Conservation (phyloP, 1,284 basidiomycete genomes). For the Malassezia yamatoensis region DNA sequence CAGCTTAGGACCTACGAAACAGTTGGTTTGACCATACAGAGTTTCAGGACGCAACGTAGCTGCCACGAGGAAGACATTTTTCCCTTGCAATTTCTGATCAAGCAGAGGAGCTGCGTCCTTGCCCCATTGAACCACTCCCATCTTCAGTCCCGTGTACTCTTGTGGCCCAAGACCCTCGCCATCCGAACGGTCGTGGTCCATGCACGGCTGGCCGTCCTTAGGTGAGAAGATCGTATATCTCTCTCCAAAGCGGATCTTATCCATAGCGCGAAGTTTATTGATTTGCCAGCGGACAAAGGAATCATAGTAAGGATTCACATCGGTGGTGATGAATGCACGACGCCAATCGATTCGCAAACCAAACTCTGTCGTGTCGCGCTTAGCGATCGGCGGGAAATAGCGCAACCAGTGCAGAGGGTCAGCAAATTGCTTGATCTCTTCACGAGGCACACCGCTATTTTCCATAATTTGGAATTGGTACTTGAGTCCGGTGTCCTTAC, state of each 20-base stretch:
- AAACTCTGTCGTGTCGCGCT: slow-evolving; percentile 73
- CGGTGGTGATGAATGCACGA: slow-evolving; percentile 84
- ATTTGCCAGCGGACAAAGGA: slow-evolving; percentile 96
- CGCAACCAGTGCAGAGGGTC: slow-evolving; percentile 84
- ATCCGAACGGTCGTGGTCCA: slow-evolving; percentile 96
- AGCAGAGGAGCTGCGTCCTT: slow-evolving; percentile 56
- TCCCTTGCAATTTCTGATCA: slow-evolving; percentile 55
- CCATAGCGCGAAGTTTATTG: slow-evolving; percentile 68
- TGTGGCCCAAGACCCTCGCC: slow-evolving; percentile 92
- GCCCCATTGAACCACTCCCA: slow-evolving; percentile 65
- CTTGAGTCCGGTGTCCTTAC: slow-evolving; percentile 82
- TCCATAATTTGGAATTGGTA: slow-evolving; percentile 99
- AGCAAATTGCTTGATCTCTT: slow-evolving; percentile 90
- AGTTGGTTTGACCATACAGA: slow-evolving; percentile 96
- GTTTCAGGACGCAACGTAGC: slow-evolving; percentile 95
- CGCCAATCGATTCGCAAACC: slow-evolving; percentile 97
- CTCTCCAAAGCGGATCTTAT: slow-evolving; percentile 69
- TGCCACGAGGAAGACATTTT: slow-evolving; percentile 82
- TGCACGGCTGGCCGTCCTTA: slow-evolving; percentile 98
- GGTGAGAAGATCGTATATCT: slow-evolving; percentile 97
- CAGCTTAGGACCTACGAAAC: slow-evolving; percentile 82
- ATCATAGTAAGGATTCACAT: slow-evolving; percentile 94
- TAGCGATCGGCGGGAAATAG: slow-evolving; percentile 87
- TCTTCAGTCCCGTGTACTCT: slow-evolving; percentile 91
- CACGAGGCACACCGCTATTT: slow-evolving; percentile 64